Evolutionary conservation across 2,329 filamentous ascomycete species (phyloP), one percentile per base, ranked within the genome.

Genomic region (Aplosporella prunicola): DNA sequence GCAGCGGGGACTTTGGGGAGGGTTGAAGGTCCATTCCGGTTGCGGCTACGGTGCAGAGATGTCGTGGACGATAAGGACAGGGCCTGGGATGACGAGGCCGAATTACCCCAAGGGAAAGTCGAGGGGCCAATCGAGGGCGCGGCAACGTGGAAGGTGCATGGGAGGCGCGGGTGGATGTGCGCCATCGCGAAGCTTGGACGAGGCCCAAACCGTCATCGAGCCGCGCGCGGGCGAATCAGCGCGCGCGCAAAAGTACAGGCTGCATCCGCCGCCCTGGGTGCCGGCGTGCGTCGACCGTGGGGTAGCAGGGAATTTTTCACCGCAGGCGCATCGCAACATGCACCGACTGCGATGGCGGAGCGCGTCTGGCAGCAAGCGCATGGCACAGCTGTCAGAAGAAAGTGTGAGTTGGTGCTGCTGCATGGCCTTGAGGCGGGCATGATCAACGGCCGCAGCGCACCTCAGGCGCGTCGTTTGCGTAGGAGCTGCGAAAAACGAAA

Each of bases 261-360:
- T 34, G 32, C 43, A 32, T 46, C 47, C 45, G 52, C 54, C 49
- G 51, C 50, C 34, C 49, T 43, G 44, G 45, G 30, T 24, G 31
- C 29, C 15, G 32, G 41, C 45, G 35, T 40, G 42, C 41, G 36
- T 39, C 44, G 56, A 51, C 51, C 55, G 55, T 58, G 55, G 55
- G 55, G 55, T 57, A 57, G 43, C 46, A 47, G 46, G 43, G 45
- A 42, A 51, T 51, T 49, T 52, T 52, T 50, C 46, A 30, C 25
- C 25, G 30, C 34, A 17, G 20, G 30, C 34, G 34, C 30, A 36
- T 36, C n/a, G 34, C 34, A 36, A 25, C 26, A 30, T 29, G 34
- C 26, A 20, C 14, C 25, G 9, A 15, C 26, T 36, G 34, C 26
- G 34, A 36, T n/a, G 29, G 34, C 34, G 34, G 34, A 36, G 32